phyloP scores from a whole-genome alignment of 164 flowering plant species.

The Liriodendron chinense region DNA sequence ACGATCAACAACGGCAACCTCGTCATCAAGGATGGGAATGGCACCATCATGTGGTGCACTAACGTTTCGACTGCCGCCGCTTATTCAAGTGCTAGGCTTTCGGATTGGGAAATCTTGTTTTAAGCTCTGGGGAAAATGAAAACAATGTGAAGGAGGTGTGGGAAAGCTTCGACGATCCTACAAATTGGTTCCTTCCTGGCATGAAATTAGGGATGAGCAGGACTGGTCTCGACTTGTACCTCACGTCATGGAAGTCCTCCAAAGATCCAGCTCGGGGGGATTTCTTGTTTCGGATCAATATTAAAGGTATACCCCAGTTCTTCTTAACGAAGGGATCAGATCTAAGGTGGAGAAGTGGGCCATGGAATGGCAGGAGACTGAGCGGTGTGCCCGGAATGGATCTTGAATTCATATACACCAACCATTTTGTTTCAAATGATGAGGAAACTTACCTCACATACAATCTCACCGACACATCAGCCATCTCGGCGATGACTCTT shows the following conservation, averaged over 20 bases:
- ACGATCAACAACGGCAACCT: constrained; percentile 7
- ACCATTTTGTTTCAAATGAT: neutral
- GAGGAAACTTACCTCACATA: constrained; percentile 13
- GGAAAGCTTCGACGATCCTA: constrained; percentile 6
- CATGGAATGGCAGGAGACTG: constrained; percentile 8
- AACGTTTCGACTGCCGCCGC: neutral
- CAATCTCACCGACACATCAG: neutral
- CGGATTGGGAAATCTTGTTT: constrained; percentile 28
- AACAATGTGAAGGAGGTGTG: neutral
- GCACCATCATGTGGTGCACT: constrained; percentile 17
- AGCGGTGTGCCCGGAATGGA: constrained; percentile 13
- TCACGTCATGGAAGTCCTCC: constrained; percentile 13
- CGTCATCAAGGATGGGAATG: constrained; percentile 5
- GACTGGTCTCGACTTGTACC: neutral
- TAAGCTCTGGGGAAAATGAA: neutral
- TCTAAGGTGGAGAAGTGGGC: constrained; percentile 7
- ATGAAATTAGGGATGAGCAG: neutral
- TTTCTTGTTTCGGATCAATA: constrained; percentile 4
- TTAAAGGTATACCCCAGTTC: neutral
- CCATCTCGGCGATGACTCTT: constrained; percentile 2
- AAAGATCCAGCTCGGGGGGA: constrained; percentile 12
- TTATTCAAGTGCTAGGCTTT: constrained; percentile 6
- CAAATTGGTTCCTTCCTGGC: neutral
- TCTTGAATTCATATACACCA: constrained; percentile 6
- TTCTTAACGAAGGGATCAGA: constrained; percentile 1